Conservation (phyloP, 2,329 filamentous ascomycete species). For the Hymenoscyphus fraxineus region DNA sequence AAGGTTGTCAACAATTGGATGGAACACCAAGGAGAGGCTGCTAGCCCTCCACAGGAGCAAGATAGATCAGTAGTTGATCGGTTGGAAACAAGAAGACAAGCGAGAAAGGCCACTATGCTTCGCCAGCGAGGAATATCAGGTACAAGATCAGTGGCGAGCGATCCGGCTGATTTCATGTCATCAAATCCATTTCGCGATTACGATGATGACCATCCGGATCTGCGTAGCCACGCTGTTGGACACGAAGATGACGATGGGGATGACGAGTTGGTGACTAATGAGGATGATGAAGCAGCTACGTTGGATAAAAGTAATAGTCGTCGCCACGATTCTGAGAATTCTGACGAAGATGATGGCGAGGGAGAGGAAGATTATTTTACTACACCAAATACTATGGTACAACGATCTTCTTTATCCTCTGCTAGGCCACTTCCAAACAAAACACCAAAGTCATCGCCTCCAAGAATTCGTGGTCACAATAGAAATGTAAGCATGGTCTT, state of each 20-base stretch:
- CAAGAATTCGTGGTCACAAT: slow-evolving; percentile 46
- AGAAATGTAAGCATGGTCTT: slow-evolving; percentile 48
- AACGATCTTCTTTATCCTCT: slow-evolving; percentile 19
- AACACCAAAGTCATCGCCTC: slow-evolving; percentile 20
- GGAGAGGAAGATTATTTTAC: slow-evolving; percentile 53
- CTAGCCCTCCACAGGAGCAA: slow-evolving; percentile 57
- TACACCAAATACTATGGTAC: slow-evolving; percentile 39
- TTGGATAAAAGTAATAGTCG: slow-evolving; percentile 38
- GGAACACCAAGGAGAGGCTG: slow-evolving; percentile 60
- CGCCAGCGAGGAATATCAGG: slow-evolving; percentile 40
- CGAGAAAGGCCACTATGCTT: slow-evolving; percentile 25
- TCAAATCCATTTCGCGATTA: slow-evolving; percentile 31
- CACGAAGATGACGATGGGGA: slow-evolving; percentile 56
- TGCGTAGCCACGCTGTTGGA: slow-evolving; percentile 11
- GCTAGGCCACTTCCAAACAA: slow-evolving; percentile 5
- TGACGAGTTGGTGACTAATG: slow-evolving; percentile 81
- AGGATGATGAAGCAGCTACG: slow-evolving; percentile 61
- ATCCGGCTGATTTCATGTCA: slow-evolving; percentile 60
- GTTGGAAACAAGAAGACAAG: slow-evolving; percentile 45
- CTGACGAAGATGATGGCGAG: slow-evolving; percentile 37
- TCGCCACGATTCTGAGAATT: slow-evolving; percentile 28
- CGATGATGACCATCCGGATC: slow-evolving; percentile 5
- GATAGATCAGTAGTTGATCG: slow-evolving; percentile 54
- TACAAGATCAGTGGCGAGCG: slow-evolving; percentile 57
- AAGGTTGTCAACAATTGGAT: slow-evolving; percentile 89